Percentiles rank a stretch among this genome's conserved stretches.
Conservation (phyloP, 1,284 basidiomycete genomes). For the Tilletia walkeri region DNA sequence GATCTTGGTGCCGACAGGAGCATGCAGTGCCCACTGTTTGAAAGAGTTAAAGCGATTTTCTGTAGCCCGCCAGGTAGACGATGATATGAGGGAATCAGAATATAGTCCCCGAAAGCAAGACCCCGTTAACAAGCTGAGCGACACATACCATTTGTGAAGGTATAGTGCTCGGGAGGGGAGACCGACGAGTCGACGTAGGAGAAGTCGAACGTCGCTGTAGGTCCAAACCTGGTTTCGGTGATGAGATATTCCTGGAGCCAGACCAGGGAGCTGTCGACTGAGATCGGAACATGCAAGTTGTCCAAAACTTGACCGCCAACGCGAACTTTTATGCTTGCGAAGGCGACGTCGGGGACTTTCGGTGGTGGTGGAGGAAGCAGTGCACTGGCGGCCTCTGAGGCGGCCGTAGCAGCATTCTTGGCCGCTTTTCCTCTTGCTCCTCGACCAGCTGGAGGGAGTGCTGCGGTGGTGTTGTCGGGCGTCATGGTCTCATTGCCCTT, state of each 20-base stretch:
- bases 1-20: neutral
- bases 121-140: neutral
- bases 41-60: slow-evolving; percentile 2
- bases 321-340: slow-evolving; percentile 1
- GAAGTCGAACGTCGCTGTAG: neutral
- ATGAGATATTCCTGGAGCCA: neutral
- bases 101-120: too few relatives aligned
- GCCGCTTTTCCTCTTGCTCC: neutral
- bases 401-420: neutral
- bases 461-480: neutral
- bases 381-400: neutral
- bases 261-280: neutral
- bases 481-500: neutral
- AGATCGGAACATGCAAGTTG: neutral
- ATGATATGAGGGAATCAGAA: too few relatives aligned
- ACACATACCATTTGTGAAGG: neutral
- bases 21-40: neutral
- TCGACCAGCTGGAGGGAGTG: neutral
- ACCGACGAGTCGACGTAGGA: neutral
- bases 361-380: neutral
- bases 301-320: neutral
- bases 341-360: neutral
- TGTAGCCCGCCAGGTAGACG: neutral
- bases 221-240: neutral
- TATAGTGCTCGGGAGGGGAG: slow-evolving; percentile 3